Conservation (phyloP, 1,139 yeast genomes). For the Dujonia santamariae region DNA sequence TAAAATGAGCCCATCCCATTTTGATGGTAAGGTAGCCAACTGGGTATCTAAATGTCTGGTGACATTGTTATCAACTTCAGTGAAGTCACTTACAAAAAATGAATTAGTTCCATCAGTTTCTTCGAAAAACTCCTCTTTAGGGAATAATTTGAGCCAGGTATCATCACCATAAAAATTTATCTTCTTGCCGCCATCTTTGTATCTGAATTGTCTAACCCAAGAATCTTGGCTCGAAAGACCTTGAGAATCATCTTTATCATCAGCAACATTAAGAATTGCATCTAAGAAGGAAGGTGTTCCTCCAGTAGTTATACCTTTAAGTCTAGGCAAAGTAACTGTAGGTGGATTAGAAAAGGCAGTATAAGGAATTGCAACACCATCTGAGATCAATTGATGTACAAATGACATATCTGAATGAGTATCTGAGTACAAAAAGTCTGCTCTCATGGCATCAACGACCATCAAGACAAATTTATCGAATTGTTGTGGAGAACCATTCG, state of each 20-base stretch:
- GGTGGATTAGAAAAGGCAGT: conserved; percentile 91
- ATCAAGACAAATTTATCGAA: conserved; percentile 72
- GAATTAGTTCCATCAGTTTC: conserved; percentile 85
- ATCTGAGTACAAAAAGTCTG: conserved; percentile 77
- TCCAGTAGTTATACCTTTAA: conserved; percentile 80
- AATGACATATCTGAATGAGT: conserved; percentile 56
- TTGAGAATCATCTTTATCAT: conserved; percentile 74
- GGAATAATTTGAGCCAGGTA: conserved; percentile 89
- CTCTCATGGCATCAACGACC: conserved; percentile 90
- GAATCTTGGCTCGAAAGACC: conserved; percentile 77
- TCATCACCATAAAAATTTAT: conserved; percentile 94
- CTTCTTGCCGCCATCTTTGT: conserved; percentile 28
- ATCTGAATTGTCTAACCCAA: conserved; percentile 72
- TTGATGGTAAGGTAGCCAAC: conserved; percentile 26
- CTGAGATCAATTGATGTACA: conserved; percentile 62
- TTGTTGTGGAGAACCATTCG: conserved; percentile 31
- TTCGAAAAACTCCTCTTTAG: conserved; percentile 56
- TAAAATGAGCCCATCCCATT: conserved; percentile 84
- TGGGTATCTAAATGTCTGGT: conserved; percentile 76
- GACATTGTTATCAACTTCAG: conserved; percentile 90
- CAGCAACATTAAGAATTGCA: conserved; percentile 91
- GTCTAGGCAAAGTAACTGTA: conserved; percentile 75
- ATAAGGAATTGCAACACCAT: conserved; percentile 76
- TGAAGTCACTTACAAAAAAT: conserved; percentile 90
- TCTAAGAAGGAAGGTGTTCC: conserved; percentile 78